These are phyloP conservation scores for Pseudogymnoascus sp. DNA, from an alignment of 2,329 filamentous ascomycete genomes.

Conservation along the genomic window DNA sequence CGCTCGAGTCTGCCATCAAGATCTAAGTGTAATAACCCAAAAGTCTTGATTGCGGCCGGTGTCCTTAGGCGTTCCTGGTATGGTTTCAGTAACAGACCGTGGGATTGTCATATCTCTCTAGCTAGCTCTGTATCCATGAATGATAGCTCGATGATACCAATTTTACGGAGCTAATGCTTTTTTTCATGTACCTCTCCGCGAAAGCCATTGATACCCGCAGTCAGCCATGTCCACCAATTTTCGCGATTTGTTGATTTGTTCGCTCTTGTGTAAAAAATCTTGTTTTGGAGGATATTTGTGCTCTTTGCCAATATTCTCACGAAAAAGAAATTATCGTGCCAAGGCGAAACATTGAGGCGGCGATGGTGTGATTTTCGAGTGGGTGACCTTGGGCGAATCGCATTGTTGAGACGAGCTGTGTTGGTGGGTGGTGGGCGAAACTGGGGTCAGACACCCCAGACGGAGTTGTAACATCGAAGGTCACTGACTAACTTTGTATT, in stretches of 20 bases:
- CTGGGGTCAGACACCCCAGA: slow-evolving; percentile 1
- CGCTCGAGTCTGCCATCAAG: slow-evolving; percentile 90
- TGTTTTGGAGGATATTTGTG: neutral
- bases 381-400: neutral
- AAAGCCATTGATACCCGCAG: neutral
- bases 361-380: slow-evolving; percentile 5
- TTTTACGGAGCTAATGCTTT: slow-evolving; percentile 6
- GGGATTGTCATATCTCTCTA: slow-evolving; percentile 15
- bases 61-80: slow-evolving; percentile 25
- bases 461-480: neutral
- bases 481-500: neutral
- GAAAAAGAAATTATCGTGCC: slow-evolving; percentile 8
- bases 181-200: slow-evolving; percentile 6
- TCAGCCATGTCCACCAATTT: neutral
- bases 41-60: slow-evolving; percentile 18
- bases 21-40: slow-evolving; percentile 54
- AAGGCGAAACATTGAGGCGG: neutral
- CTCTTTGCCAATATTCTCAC: neutral
- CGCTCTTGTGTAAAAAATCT: neutral
- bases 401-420: neutral
- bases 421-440: neutral
- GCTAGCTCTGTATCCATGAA: slow-evolving; percentile 23
- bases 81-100: slow-evolving; percentile 14
- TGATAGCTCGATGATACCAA: slow-evolving; percentile 29
- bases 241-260: neutral